phyloP scores from a whole-genome alignment of 208 protist genomes.

The Leishmania turanica region DNA sequence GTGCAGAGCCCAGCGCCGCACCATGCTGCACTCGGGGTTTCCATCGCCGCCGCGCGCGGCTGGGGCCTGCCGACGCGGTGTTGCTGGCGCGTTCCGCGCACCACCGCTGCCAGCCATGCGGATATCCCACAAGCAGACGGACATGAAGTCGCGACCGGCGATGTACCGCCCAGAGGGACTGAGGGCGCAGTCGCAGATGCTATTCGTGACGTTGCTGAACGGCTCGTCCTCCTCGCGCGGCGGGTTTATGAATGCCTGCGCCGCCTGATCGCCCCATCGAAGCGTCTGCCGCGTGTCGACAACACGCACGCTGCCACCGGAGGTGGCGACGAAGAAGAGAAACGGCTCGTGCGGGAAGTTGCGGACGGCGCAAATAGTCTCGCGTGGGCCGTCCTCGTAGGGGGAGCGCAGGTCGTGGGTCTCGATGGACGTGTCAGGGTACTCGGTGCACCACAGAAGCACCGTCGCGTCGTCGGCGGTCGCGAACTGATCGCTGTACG shows the following conservation, averaged over 20 bases:
- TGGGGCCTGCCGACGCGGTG: slow-evolving; percentile 8
- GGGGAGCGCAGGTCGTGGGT: slow-evolving; percentile 68
- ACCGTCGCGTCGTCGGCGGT: slow-evolving; percentile 85
- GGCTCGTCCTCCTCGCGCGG: slow-evolving; percentile 46
- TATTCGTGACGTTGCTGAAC: slow-evolving; percentile 61
- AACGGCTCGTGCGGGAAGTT: slow-evolving; percentile 83
- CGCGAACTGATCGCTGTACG: slow-evolving; percentile 80
- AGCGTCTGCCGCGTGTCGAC: slow-evolving; percentile 83
- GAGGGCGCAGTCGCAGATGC: slow-evolving; percentile 78
- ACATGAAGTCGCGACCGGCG: slow-evolving; percentile 79
- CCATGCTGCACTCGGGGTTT: slow-evolving; percentile 30
- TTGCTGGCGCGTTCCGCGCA: slow-evolving; percentile 26
- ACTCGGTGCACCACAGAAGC: slow-evolving; percentile 88
- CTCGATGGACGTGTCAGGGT: slow-evolving; percentile 85
- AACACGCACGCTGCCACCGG: slow-evolving; percentile 70
- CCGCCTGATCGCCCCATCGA: slow-evolving; percentile 62
- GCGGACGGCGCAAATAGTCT: slow-evolving; percentile 65
- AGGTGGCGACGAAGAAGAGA: slow-evolving; percentile 83
- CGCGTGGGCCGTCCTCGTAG: slow-evolving; percentile 50
- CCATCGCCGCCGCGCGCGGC: slow-evolving; percentile 1
- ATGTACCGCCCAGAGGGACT: slow-evolving; percentile 87
- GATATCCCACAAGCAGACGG: slow-evolving; percentile 84
- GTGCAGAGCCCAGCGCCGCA: slow-evolving; percentile 78
- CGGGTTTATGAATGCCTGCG: slow-evolving; percentile 68
- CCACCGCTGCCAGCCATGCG: slow-evolving; percentile 42